Evolutionary conservation across 495 filamentous ascomycete species (phyloP), one percentile per base, ranked within the genome.

Genomic region (Aspergillus mulundensis): DNA sequence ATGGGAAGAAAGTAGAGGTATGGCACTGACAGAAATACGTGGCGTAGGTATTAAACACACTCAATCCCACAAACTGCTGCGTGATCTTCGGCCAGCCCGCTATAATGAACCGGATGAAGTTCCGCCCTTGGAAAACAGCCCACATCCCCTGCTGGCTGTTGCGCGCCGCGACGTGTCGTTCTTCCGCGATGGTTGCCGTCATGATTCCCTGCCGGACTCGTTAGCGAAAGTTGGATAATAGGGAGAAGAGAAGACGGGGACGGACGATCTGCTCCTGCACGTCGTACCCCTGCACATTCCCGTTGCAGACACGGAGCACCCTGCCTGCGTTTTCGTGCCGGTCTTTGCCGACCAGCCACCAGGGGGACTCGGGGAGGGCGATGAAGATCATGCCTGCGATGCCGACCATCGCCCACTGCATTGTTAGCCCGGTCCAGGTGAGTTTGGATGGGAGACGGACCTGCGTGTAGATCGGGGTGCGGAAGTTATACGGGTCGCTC

Each of bases 41-140:
- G 2, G 67, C 70, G 41, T 68, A 72, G 2, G 67, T 74, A 46
- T 73, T 74, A 56, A 77, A 77, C 15, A 77, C 65, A 0, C 66
- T 57, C 23, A 77, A 49, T 0, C 74, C 74, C 7, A 77, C 70
- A 50, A 77, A 70, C 28, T 77, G 74, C 54, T 77, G 74, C 0
- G 63, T 59, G 32, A 77, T 67, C 51, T 75, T 75, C 0, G 74
- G 72, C 72, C 74, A 76, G 43, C 45, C 60, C 5, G 73, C 66
- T 50, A 76, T 76, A 19, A 74, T 14, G 54, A 70, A 73, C 11
- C 73, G 70, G 25, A 76, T 55, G 1, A 66, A 50, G 41, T 77
- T 74, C 23, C 68, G 66, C 7, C 73, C 73, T 8, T 61, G 62
- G 64, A 77, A 77, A 7, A 75, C 61, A 19, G 64, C 64, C 56